phyloP scores from a whole-genome alignment of 2,329 filamentous ascomycete genomes.

The Hysterium pulicare region DNA sequence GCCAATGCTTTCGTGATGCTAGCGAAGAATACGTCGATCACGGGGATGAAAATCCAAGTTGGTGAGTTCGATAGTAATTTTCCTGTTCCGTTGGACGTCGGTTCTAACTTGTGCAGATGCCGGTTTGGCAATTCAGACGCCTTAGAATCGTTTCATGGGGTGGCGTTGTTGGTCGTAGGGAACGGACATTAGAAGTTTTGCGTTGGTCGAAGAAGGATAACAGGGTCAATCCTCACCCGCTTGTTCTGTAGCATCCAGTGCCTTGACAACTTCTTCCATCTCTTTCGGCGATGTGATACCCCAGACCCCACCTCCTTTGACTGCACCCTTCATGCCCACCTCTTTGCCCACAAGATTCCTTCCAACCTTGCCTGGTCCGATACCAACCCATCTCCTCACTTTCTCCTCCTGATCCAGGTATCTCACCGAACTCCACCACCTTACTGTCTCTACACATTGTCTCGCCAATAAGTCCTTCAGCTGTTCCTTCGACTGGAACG shows the following conservation, averaged over 20 bases:
- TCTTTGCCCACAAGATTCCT: conserved; percentile 93
- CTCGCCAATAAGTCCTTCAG: conserved; percentile 75
- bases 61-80: conserved; percentile 22
- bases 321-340: conserved; percentile 78
- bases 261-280: conserved; percentile 45
- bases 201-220: neutral
- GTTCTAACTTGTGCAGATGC: conserved; percentile 3
- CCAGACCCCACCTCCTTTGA: conserved; percentile 91
- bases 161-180: too few relatives aligned
- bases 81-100: neutral
- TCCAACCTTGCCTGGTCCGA: conserved; percentile 91
- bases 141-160: neutral
- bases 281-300: conserved; percentile 74
- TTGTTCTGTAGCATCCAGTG: conserved; percentile 46
- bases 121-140: neutral
- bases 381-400: conserved; percentile 82
- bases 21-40: conserved; percentile 53
- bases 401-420: conserved; percentile 82
- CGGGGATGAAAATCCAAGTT: conserved; percentile 45
- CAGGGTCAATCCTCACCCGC: conserved; percentile 32
- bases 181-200: too few relatives aligned
- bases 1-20: conserved; percentile 55
- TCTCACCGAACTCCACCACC: conserved; percentile 90
- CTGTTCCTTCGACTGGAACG: conserved; percentile 69
- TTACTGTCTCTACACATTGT: conserved; percentile 85